These are phyloP conservation scores for Mucor velutinosus DNA, from an alignment of 371 early-diverging fungal species.

Conservation along the genomic window DNA sequence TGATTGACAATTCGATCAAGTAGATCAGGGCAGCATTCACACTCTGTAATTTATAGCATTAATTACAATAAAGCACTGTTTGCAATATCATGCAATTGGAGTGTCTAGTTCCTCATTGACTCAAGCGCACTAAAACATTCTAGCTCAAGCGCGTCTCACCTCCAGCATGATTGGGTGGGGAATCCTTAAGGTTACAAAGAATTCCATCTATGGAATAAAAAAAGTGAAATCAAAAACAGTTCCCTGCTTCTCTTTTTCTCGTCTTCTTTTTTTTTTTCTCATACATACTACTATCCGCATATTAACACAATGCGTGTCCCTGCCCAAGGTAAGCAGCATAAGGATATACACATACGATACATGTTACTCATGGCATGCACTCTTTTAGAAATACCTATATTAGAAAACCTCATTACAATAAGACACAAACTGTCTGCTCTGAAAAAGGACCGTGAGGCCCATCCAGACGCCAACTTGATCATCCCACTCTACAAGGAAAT, in stretches of 20 bases:
- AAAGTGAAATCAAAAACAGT: not conserved
- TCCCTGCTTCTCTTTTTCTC: not conserved
- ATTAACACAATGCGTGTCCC: slow-evolving; percentile 5
- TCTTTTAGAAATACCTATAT: slow-evolving; percentile 59
- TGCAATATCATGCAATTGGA: too few species aligned
- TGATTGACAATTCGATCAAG: slow-evolving; percentile 11
- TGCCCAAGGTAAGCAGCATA: slow-evolving; percentile 6
- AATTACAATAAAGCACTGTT: too few species aligned
- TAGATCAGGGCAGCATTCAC: not conserved
- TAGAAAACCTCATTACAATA: slow-evolving; percentile 68
- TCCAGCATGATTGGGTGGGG: not conserved
- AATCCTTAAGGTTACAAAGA: not conserved
- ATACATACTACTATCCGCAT: not conserved
- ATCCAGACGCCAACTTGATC: slow-evolving; percentile 61
- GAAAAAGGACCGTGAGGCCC: slow-evolving; percentile 72
- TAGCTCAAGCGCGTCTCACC: not conserved
- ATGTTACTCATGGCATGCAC: not conserved
- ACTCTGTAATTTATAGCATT: not conserved
- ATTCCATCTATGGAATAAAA: not conserved
- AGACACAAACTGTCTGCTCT: slow-evolving; percentile 73
- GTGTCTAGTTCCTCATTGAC: not conserved
- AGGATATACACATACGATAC: not conserved
- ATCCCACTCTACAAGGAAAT: slow-evolving; percentile 66
- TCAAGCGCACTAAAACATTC: not conserved
- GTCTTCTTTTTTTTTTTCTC: not conserved